These are phyloP conservation scores for Alternaria solani DNA, from an alignment of 2,329 filamentous ascomycete genomes.

Conservation along the genomic window DNA sequence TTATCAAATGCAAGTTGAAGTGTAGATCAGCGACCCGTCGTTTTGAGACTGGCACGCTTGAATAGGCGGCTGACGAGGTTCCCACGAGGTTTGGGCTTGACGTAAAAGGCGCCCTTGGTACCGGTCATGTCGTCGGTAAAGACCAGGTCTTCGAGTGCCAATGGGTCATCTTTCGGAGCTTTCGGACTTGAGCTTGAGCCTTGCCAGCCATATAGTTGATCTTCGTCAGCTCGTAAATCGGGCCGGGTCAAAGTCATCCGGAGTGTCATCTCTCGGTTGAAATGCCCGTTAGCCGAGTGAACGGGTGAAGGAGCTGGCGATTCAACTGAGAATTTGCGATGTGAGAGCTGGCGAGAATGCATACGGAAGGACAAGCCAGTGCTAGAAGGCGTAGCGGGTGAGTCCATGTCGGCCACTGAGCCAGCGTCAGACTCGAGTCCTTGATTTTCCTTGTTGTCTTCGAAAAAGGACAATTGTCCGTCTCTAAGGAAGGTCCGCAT, in stretches of 20 bases:
- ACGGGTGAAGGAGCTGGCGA: constrained; percentile 36
- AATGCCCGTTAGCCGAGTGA: constrained; percentile 31
- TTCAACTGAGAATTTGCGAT: constrained; percentile 45
- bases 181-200: constrained; percentile 29
- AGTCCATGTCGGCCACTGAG: constrained; percentile 45
- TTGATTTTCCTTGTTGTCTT: constrained; percentile 42
- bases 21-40: constrained; percentile 19
- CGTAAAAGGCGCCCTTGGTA: constrained; percentile 56
- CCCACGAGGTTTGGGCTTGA: constrained; percentile 47
- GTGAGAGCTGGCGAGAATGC: constrained; percentile 42
- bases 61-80: constrained; percentile 48
- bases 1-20: neutral
- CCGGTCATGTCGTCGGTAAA: constrained; percentile 58
- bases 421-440: constrained; percentile 45
- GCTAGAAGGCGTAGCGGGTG: constrained; percentile 50
- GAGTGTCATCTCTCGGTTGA: constrained; percentile 87
- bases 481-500: constrained; percentile 67
- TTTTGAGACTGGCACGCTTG: constrained; percentile 49
- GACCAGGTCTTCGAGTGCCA: constrained; percentile 63
- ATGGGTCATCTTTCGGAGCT: constrained; percentile 57
- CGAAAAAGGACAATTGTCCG: constrained; percentile 59
- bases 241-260: constrained; percentile 94
- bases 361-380: constrained; percentile 44
- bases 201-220: constrained; percentile 76
- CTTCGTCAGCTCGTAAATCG: constrained; percentile 80